Evolutionary conservation across 495 filamentous ascomycete species (phyloP), one percentile per base, ranked within the genome.

Genomic region (Saxophila tyrrhenica): DNA sequence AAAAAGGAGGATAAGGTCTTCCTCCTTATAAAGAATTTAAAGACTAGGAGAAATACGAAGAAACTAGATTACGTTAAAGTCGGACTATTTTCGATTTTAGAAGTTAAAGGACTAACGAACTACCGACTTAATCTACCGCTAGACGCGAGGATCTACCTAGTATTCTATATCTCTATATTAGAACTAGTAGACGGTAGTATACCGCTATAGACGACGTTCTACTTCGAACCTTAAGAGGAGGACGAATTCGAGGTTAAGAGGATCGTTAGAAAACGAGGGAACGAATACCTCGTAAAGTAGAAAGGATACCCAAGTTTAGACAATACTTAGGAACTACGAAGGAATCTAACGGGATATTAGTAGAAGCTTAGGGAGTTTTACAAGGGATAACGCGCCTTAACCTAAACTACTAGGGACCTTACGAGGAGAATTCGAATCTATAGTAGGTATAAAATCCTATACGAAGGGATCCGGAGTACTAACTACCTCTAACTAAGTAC

Each of bases 21-120:
- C 22, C 60, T 70, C 15, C 39, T 62, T 51, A 55, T 45, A 29
- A 51, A 52, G 46, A 68, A 68, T 48, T 64, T 71, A 39, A 66
- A 65, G 58, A 67, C 50, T 2, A 66, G 66, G 52, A 25, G 59
- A 63, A 47, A 43, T 59, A 70, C 53, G 24, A 51, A 64, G 21
- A 69, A 70, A 58, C 51, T 71, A 17, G 48, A 69, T 23, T 56
- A 65, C 50, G 64, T 61, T 38, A 53, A 63, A 47, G 11, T 69
- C 54, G 54, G 61, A 61, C 56, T 38, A 61, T 67, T 56, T 50
- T 42, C 35, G 22, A 39, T 56, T 23, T 10, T 20, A 7, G 38
- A 56, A 25, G 3, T 38, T 38, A 42, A 32, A 44, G 35, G 35
- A 13, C 13, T 11, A 16, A 29, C 16, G 20, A 52, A 39, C 39